Base-by-base conservation (phyloP, 441 rosid species). In the Croton laevigatus region DNA sequence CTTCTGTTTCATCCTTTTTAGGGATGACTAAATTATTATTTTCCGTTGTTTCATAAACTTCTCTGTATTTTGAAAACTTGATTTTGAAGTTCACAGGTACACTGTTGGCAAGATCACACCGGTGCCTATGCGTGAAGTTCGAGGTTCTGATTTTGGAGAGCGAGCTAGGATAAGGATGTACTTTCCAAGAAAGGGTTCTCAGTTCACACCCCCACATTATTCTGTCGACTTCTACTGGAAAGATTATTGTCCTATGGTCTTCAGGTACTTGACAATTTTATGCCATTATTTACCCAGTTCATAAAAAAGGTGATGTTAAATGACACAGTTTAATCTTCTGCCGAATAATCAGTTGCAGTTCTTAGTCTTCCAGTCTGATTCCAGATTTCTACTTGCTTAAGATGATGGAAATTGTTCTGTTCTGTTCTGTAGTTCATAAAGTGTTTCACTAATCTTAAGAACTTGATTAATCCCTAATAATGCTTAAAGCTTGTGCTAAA, bases 241-340 rank as follows among this genome's bases (percentile, higher is more conserved):
- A 81, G 99, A 95, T 78, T 93, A 95, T 71, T 93, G 97, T 78
- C 99, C 99, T 48, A 93, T 92, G 99, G 99, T 93, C 80, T 95
- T 95, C 86, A 93, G 99, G 99, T 95, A 81, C 42, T 53, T 67
- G 20, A 19, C 55, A 63, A 70, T 22, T 23, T 20, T 68, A 38
- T 73, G 11, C 6, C 34, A 17, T 7, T 7, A 40, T 70, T 64
- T 68, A 37, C 32, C 59, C 7, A 20, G 49, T 45, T 70, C 45
- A 9, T 65, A 27, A 12, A 45, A n/a, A 52, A 32, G 48, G 36
- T 16, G 37, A 7, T 17, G 51, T 34, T 69, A 45, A 13, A 8
- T 55, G 58, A 53, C 42, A 19, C 38, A 61, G 37, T 59, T 68
- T 27, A 38, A 73, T 51, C 37, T 36, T 73, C 51, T 60, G 52